These are phyloP conservation scores for Parastagonospora nodorum DNA, from an alignment of 2,329 filamentous ascomycete genomes.

Conservation along the genomic window DNA sequence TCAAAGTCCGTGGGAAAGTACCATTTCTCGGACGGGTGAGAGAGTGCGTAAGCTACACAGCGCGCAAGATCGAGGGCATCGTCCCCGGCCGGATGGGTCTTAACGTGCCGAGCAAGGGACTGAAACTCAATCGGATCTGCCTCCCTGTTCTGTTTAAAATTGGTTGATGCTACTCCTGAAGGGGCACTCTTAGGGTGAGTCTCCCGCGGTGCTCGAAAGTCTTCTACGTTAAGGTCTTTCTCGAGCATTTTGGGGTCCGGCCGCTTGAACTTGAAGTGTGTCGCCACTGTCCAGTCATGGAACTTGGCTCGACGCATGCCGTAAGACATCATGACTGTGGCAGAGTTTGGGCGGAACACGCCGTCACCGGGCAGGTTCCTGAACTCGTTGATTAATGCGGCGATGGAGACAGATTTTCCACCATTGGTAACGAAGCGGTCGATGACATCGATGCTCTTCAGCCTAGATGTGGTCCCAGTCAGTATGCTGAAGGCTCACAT, in stretches of 20 bases:
- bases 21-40: conserved; percentile 29
- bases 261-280: conserved; percentile 6
- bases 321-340: conserved; percentile 26
- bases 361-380: conserved; percentile 7
- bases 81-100: conserved; percentile 22
- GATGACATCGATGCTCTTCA: conserved; percentile 31
- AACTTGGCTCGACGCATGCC: conserved; percentile 23
- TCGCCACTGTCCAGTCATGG: conserved; percentile 17
- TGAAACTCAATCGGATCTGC: conserved; percentile 23
- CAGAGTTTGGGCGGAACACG: conserved; percentile 14
- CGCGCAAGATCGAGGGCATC: conserved; percentile 38
- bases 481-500: too few species aligned
- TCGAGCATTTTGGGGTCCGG: conserved; percentile 6
- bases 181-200: conserved; percentile 17
- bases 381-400: conserved; percentile 20
- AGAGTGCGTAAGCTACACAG: conserved; percentile 26
- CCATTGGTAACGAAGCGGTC: conserved; percentile 29
- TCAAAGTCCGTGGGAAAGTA: conserved; percentile 29
- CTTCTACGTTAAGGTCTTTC: conserved; percentile 17
- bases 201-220: conserved; percentile 23
- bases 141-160: conserved; percentile 2
- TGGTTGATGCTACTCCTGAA: background rate
- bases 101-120: conserved; percentile 26
- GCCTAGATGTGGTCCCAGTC: background rate
- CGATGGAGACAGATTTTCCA: conserved; percentile 10